Evolutionary conservation across 2,329 filamentous ascomycete species (phyloP).

Genomic region (Lojkania enalia): DNA sequence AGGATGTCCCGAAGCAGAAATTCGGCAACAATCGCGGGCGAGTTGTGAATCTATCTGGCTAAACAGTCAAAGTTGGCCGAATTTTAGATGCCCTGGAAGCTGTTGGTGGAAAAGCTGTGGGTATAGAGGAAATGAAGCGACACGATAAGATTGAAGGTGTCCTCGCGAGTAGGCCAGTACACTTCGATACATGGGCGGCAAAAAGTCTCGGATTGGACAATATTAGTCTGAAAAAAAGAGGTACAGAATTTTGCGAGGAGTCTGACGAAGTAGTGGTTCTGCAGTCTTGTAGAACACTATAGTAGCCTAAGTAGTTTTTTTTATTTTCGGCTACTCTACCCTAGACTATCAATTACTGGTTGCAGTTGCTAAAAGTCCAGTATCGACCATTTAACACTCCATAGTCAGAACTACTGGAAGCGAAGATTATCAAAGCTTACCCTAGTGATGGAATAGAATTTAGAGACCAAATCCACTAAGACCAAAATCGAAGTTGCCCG

Average conservation of each 20-base stretch:
- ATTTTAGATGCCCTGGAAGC: conserved; percentile 58
- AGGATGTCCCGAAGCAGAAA: conserved; percentile 51
- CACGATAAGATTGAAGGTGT: conserved; percentile 10
- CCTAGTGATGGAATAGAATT: conserved; percentile 2
- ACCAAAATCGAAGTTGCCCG: conserved; percentile 29
- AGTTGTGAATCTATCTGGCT: conserved; percentile 56
- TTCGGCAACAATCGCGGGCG: conserved; percentile 48
- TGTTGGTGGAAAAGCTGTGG: conserved; percentile 55
- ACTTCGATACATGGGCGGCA: conserved; percentile 7
- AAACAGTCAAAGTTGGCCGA: conserved; percentile 54
- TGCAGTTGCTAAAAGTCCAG: too few species aligned
- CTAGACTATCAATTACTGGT: too few species aligned
- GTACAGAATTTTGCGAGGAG: conserved; percentile 12
- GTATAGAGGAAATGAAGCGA: conserved; percentile 49
- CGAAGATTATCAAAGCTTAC: too few species aligned
- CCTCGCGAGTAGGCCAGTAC: conserved; percentile 8
- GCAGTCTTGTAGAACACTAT: not conserved
- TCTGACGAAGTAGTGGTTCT: conserved; percentile 1
- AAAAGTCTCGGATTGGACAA: conserved; percentile 11
- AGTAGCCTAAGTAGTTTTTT: too few species aligned
- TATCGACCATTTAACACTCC: too few species aligned
- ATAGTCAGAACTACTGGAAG: too few species aligned
- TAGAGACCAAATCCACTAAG: conserved; percentile 27
- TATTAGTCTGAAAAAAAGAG: conserved; percentile 10
- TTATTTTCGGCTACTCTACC: too few species aligned